Base-by-base conservation (phyloP, 805 yeast genomes). In the Candida pini region DNA sequence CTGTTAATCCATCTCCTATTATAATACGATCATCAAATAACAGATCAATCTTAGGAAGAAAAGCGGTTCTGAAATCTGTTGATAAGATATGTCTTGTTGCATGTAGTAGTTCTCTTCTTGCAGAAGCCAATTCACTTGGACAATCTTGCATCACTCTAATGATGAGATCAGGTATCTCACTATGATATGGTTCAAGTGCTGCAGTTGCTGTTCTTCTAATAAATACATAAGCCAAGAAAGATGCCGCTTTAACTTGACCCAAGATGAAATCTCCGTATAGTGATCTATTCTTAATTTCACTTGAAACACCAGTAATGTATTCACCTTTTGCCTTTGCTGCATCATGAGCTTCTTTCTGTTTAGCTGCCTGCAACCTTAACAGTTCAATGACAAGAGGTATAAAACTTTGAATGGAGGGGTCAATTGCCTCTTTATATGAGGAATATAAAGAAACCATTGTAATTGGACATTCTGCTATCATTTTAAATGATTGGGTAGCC, bases 181-280 rank as follows among this genome's bases (percentile, higher is more conserved):
- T 64, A 24, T 78, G 73, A 45, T 76, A 73, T 38, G 74, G 71
- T 39, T 69, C 69, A 40, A 83, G 58, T 35, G 81, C 68, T 26
- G 76, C 78, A 23, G 76, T 73, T 3, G 95, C 78, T 50, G 79
- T 83, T 13, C 94, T 87, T 41, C 97, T 73, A 27, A 94, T 79
- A 45, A 83, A 81, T 1, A 89, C 87, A 56, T 89, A 92, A 0
- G 97, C 97, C 49, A 92, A 63, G 48, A 92, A 90, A 1, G 96
- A 87, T 27, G 96, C 90, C 2, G 97, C 95, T 56, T 92, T 92
- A 26, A 94, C 96, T 60, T 92, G 99, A 18, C 96, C 88, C 18
- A 86, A 63, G 12, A 90, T 78, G 49, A 92, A 86, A 49, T 92
- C 97, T 40, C 92, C 83, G 59, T 81, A 92, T 0, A 83, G 80